Percentiles rank a stretch among this genome's conserved stretches.
Conservation (phyloP, 768 basidiomycete genomes). For the Kwoniella europaea region DNA sequence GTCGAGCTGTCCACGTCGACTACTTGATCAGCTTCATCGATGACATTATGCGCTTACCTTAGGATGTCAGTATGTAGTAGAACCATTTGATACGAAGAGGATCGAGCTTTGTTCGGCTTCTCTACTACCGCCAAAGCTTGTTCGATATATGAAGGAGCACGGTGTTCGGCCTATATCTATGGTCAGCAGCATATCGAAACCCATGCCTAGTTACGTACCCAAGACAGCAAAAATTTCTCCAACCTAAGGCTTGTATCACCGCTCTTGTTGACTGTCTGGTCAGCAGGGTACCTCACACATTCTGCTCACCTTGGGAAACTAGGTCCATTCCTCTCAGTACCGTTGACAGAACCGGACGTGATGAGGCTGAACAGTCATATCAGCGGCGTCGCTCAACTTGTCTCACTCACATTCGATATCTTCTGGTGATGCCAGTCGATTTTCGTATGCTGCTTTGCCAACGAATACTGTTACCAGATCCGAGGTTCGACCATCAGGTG, state of each 20-base stretch:
- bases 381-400: not conserved
- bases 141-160: slow-evolving; percentile 46
- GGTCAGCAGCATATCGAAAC: not conserved
- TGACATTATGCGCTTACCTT: slow-evolving; percentile 23
- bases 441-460: slow-evolving; percentile 32
- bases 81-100: slow-evolving; percentile 40
- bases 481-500: slow-evolving; percentile 17
- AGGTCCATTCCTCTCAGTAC: slow-evolving; percentile 37
- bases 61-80: slow-evolving; percentile 36
- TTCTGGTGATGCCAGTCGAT: slow-evolving; percentile 20
- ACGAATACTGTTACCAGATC: slow-evolving; percentile 34
- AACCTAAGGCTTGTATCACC: slow-evolving; percentile 79
- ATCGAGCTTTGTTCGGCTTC: slow-evolving; percentile 28
- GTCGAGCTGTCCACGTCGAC: slow-evolving; percentile 58
- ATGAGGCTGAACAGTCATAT: slow-evolving; percentile 7
- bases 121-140: slow-evolving; percentile 62
- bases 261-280: slow-evolving; percentile 64
- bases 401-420: slow-evolving; percentile 14
- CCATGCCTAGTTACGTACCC: slow-evolving; percentile 65
- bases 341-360: slow-evolving; percentile 38
- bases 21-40: slow-evolving; percentile 22
- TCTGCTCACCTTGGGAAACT: slow-evolving; percentile 32
- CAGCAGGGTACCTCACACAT: not conserved
- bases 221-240: slow-evolving; percentile 78
- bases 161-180: slow-evolving; percentile 32